These are phyloP conservation scores for Phlebopus sp. DNA, from an alignment of 1,284 basidiomycete genomes.

Conservation along the genomic window DNA sequence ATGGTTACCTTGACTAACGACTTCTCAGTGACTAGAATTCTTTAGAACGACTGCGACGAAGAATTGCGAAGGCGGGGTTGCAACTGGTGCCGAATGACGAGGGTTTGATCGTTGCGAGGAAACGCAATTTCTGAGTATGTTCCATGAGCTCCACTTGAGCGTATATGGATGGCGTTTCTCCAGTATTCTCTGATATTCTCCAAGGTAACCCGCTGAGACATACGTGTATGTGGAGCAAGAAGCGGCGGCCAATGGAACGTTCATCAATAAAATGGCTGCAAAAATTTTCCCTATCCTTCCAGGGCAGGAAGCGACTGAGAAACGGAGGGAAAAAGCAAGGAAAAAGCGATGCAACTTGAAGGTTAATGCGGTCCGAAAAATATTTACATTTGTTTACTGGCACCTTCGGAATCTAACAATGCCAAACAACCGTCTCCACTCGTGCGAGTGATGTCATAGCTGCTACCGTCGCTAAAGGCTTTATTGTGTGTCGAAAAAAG, in stretches of 20 bases:
- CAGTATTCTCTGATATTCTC: too few species aligned
- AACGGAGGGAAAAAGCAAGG: not conserved
- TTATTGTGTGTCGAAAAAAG: not conserved
- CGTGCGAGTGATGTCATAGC: not conserved
- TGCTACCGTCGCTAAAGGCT: not conserved
- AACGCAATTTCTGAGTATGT: too few species aligned
- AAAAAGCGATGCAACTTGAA: not conserved
- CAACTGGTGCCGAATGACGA: too few species aligned
- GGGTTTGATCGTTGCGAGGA: too few species aligned
- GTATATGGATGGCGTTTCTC: too few species aligned
- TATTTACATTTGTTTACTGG: not conserved
- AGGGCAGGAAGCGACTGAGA: not conserved
- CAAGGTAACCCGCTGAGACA: too few species aligned
- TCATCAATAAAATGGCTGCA: too few species aligned
- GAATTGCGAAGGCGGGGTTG: too few species aligned
- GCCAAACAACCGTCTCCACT: conserved; percentile 2
- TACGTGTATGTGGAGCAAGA: not conserved
- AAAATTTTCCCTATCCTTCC: too few species aligned
- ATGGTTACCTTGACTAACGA: not conserved
- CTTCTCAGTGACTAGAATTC: not conserved
- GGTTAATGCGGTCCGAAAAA: not conserved
- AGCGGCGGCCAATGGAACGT: not conserved
- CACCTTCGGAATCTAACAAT: conserved; percentile 2
- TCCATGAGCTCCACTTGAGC: too few species aligned
- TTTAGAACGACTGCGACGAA: too few species aligned